A percentile compares a stretch with the other conserved stretches of the same genome.
These are phyloP conservation scores for Raffaelea ambrosiae DNA, from an alignment of 2,329 filamentous ascomycete species.

Conservation along the genomic window DNA sequence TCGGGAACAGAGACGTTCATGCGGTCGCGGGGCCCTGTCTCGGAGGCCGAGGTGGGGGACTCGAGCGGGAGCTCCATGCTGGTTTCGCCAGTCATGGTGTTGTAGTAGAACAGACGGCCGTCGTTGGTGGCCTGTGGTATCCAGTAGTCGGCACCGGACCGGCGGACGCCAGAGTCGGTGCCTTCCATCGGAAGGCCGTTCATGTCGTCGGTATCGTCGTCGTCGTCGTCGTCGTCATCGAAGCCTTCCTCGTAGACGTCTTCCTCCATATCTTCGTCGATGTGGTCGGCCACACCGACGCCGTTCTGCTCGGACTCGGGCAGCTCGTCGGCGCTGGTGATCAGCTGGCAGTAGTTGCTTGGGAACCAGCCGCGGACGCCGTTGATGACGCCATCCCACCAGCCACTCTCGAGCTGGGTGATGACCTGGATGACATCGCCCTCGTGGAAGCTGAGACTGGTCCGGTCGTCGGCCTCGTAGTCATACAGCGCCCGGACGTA, in stretches of 20 bases:
- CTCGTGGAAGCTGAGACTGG: slow-evolving; percentile 91
- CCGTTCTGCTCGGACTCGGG: slow-evolving; percentile 51
- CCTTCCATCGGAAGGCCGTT: slow-evolving; percentile 60
- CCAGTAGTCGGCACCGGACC: slow-evolving; percentile 93
- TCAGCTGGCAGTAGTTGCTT: slow-evolving; percentile 93
- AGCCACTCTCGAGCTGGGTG: slow-evolving; percentile 94
- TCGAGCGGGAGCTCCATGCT: slow-evolving; percentile 93
- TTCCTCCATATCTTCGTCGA: slow-evolving; percentile 57
- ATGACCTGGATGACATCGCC: slow-evolving; percentile 98
- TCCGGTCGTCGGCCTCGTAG: slow-evolving; percentile 95
- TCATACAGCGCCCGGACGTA: slow-evolving; percentile 96
- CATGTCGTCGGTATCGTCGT: slow-evolving; percentile 27
- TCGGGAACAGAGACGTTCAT: slow-evolving; percentile 85
- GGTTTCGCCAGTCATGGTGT: slow-evolving; percentile 91
- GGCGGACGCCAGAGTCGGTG: slow-evolving; percentile 46
- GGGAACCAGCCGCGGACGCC: slow-evolving; percentile 97
- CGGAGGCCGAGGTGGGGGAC: slow-evolving; percentile 69
- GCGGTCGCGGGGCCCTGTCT: slow-evolving; percentile 79
- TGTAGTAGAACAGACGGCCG: slow-evolving; percentile 93
- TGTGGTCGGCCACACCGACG: slow-evolving; percentile 43
- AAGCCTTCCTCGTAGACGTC: slow-evolving; percentile 59
- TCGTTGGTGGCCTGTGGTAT: slow-evolving; percentile 95
- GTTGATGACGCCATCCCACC: slow-evolving; percentile 99
- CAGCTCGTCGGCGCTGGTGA: slow-evolving; percentile 67
- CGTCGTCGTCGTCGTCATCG: slow-evolving; percentile 57